These are phyloP conservation scores for Drechslerella dactyloides DNA, from an alignment of 2,329 filamentous ascomycete genomes.

Conservation along the genomic window DNA sequence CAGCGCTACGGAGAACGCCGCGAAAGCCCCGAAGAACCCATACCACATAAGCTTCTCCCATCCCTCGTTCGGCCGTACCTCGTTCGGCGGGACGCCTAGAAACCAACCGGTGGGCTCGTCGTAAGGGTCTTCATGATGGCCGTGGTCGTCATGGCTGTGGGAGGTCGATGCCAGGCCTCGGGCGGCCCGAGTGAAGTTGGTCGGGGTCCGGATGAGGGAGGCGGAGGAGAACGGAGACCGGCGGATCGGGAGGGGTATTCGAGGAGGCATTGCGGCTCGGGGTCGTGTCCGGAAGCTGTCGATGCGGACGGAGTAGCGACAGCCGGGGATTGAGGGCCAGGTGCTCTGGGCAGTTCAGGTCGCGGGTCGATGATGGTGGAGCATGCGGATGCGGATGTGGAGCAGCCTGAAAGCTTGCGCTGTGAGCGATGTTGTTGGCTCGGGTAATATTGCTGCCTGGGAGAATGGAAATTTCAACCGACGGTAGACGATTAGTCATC, in stretches of 20 bases:
- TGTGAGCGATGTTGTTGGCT: slow-evolving; percentile 45
- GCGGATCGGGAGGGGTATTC: slow-evolving; percentile 46
- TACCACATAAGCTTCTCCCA: slow-evolving; percentile 90
- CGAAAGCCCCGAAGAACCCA: slow-evolving; percentile 80
- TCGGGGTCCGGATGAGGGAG: slow-evolving; percentile 43
- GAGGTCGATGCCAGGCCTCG: slow-evolving; percentile 41
- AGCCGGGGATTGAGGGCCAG: slow-evolving; percentile 20
- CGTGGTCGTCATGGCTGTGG: slow-evolving; percentile 57
- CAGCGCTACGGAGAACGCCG: slow-evolving; percentile 77
- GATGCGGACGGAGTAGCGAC: neutral
- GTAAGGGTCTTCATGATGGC: slow-evolving; percentile 75
- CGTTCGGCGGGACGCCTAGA: slow-evolving; percentile 89
- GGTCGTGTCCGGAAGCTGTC: slow-evolving; percentile 2
- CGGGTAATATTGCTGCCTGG: slow-evolving; percentile 8
- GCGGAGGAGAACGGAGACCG: slow-evolving; percentile 51
- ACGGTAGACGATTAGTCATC: neutral
- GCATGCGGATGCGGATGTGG: slow-evolving; percentile 12
- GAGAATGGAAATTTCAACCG: slow-evolving; percentile 19
- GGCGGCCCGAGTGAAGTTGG: slow-evolving; percentile 26
- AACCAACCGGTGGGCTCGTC: slow-evolving; percentile 91
- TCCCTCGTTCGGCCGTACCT: slow-evolving; percentile 94
- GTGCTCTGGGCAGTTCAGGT: slow-evolving; percentile 14
- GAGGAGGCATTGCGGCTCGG: slow-evolving; percentile 39
- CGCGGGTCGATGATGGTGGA: slow-evolving; percentile 17
- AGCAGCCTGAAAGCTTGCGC: slow-evolving; percentile 35